Conservation (phyloP, 371 early-diverging fungal genomes). For the Mortierella sp. region DNA sequence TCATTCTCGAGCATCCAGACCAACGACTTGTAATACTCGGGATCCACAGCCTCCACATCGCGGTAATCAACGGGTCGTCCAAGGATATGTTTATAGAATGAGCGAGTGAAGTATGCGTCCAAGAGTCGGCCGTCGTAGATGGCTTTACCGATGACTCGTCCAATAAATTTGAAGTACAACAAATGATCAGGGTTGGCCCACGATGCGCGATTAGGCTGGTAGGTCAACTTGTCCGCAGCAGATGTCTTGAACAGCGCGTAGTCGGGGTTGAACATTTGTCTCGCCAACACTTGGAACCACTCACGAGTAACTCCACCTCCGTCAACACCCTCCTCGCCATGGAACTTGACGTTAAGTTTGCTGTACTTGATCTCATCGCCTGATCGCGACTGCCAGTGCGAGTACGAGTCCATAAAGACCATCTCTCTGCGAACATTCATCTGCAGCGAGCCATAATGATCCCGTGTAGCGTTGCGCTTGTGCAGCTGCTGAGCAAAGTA, state of each 20-base stretch:
- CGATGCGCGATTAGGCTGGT: conserved; percentile 97
- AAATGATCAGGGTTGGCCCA: conserved; percentile 97
- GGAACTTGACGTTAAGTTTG: conserved; percentile 95
- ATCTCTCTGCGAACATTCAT: conserved; percentile 93
- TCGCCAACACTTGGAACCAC: conserved; percentile 97
- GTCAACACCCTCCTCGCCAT: conserved; percentile 98
- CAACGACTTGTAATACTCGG: conserved; percentile 96
- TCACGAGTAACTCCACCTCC: conserved; percentile 99
- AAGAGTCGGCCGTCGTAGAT: conserved; percentile 95
- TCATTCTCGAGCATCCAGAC: conserved; percentile 98
- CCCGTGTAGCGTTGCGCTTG: conserved; percentile 77
- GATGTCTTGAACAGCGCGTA: conserved; percentile 98
- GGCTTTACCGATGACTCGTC: conserved; percentile 99
- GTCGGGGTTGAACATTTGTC: conserved; percentile 99
- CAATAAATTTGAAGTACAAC: conserved; percentile 98
- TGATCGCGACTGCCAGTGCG: conserved; percentile 89
- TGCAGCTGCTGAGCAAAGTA: conserved; percentile 96
- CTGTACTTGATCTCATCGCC: conserved; percentile 96
- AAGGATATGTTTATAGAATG: conserved; percentile 98
- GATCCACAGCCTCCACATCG: conserved; percentile 98
- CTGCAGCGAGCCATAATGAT: conserved; percentile 79
- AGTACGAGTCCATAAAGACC: conserved; percentile 97
- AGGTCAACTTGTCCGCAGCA: conserved; percentile 95
- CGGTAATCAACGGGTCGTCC: conserved; percentile 91
- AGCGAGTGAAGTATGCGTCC: conserved; percentile 97